Evolutionary conservation across 2,329 filamentous ascomycete species (phyloP).

Genomic region (Calonectria multiphialidica): DNA sequence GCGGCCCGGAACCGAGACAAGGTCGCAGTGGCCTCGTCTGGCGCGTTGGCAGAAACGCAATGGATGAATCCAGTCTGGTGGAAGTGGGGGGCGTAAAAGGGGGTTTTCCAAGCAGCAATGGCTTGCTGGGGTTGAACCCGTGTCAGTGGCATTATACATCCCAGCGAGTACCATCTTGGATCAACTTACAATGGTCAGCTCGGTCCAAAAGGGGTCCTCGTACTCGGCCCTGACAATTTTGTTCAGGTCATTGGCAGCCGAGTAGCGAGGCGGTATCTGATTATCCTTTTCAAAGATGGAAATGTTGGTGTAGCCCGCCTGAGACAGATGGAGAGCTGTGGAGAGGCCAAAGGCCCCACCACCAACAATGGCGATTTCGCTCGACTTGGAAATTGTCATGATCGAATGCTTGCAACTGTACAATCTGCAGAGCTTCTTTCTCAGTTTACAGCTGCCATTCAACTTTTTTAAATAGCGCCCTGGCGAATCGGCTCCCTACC

Average conservation of each 20-base stretch:
- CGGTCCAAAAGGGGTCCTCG: slow-evolving; percentile 22
- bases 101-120: slow-evolving; percentile 22
- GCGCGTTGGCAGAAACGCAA: slow-evolving; percentile 18
- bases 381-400: slow-evolving; percentile 3
- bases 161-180: background rate
- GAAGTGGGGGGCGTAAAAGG: slow-evolving; percentile 24
- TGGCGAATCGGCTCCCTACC: background rate
- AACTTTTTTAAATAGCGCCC: background rate
- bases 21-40: slow-evolving; percentile 9
- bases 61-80: slow-evolving; percentile 26
- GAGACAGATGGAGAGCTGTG: slow-evolving; percentile 17
- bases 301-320: slow-evolving; percentile 22
- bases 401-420: background rate
- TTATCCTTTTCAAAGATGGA: slow-evolving; percentile 22
- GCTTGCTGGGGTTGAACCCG: background rate
- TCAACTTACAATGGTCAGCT: slow-evolving; percentile 16
- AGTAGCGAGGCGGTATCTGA: slow-evolving; percentile 21
- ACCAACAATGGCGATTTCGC: slow-evolving; percentile 20
- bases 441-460: background rate
- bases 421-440: background rate
- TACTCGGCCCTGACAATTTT: slow-evolving; percentile 30
- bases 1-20: slow-evolving; percentile 50
- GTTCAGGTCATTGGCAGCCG: slow-evolving; percentile 23
- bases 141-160: background rate
- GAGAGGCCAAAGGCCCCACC: slow-evolving; percentile 24